Base-by-base conservation (phyloP, 2,329 filamentous ascomycete genomes). In the Paradendryphiella salina region DNA sequence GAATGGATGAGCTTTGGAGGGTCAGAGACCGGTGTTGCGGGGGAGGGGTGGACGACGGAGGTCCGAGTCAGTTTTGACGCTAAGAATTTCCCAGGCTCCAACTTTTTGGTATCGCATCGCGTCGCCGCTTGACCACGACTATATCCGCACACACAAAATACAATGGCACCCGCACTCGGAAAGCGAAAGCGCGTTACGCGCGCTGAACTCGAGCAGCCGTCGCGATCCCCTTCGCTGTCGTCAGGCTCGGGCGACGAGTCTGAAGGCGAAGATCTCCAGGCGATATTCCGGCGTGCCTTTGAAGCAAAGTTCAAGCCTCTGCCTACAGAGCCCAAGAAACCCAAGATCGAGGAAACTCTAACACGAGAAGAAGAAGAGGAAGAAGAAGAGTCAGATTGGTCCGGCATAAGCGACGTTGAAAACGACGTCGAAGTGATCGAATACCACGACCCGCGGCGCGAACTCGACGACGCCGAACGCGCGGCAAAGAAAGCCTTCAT, bases 231-330 rank as follows among this genome's bases (percentile, higher is more conserved):
- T 1, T 65, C 69, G n/a, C 63, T 65, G 4, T 62, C 60, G 17
- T 64, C 64, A 21, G 52, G 38, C n/a, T 64, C 63, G 3, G 62
- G 33, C 38, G 44, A 69, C 38, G 61, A 70, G 21, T 64, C 61
- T 7, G 43, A 69, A 34, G 60, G 67, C 20, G 77, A 82, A 57
- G 81, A 85, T 51, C 80, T 88, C 10, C 85, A 89, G 61, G 89
- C 87, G 48, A 82, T 92, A 50, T 89, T 99, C 66, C 85, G 86
- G 50, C 84, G 84, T 61, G 88, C 93, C 69, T 97, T 97, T 69
- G 94, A 96, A 75, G 84, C 89, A 21, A 86, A 88, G 68, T 97
- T 96, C 76, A 83, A 85, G 69, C 90, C 93, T 7, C 73, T 96
- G 32, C 79, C 79, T 9, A 52, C 61, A 13, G 65, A 66, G 33